Evolutionary conservation across 495 filamentous ascomycete species (phyloP), one percentile per base, ranked within the genome.

Genomic region (Penicillium canariense): DNA sequence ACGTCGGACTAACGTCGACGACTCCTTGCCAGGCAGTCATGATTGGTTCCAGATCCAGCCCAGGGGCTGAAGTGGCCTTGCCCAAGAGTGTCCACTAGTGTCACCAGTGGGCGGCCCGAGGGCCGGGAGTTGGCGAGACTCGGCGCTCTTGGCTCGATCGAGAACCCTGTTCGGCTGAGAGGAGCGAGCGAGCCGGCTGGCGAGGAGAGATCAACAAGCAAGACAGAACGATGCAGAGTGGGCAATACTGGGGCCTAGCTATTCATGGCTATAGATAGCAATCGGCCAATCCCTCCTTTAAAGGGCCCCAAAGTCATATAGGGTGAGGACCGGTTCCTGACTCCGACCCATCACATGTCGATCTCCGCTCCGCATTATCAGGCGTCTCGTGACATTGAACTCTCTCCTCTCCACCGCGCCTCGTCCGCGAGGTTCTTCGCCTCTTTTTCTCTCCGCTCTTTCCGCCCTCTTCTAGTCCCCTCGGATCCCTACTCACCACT

Each of bases 331-430:
- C 30, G 43, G 43, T 27, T 23, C 52, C 42, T 42, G 40, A 27
- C 23, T 38, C 50, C 51, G 53, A 56, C 45, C 30, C 50, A 54
- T 57, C 58, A 55, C 39, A 58, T 55, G 59, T 62, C 48, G 56
- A 56, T 56, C 56, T 34, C 35, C 26, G 17, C 40, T 50, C 52
- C 52, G 46, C 48, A 54, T 61, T 25, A 38, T 42, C 22, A 15
- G 15, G 46, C 30, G 54, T 61, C 59, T 57, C 59, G 59, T 57
- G 58, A 56, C 38, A 52, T 54, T 30, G 31, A 52, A 44, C 9
- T 46, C 52, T 53, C 46, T 30, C 32, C 39, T 58, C 47, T 45
- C 25, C 51, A 25, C 30, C 26, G 14, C 36, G 30, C 28, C 38
- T 23, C 20, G 38, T 5, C 35, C 31, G 4, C 10, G 52, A 32